Base-by-base conservation (phyloP, 2,329 filamentous ascomycete genomes). In the Ophiostoma perfectum region DNA sequence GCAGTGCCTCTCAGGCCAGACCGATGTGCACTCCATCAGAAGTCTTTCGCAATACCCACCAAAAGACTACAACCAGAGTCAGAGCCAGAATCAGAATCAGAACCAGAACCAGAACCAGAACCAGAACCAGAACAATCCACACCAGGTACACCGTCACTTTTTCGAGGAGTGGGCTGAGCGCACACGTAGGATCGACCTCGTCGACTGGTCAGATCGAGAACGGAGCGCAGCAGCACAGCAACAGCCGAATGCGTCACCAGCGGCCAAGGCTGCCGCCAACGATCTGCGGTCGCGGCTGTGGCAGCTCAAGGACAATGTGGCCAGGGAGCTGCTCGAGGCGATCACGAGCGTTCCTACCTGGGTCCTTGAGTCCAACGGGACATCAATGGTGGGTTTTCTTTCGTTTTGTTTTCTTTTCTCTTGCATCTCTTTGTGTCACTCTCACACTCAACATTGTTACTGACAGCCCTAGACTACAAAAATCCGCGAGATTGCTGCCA, bases 401-500 rank as follows among this genome's bases (percentile, higher is more conserved):
- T 49, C 1, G 5, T 71, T 72, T 52, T 58, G 12, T 41, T 39
- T 27, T 27, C 39, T 12, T 36, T 49, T 41, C 6, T 44, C 11
- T 44, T 44, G 11, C 42, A 44, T 44, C 42, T 44, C 42, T 27
- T 27, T 27, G 27, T 2, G 27, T 27, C 27, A 12, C 42, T 9
- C 42, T 12, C 42, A 45, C 14, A 12, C 8, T 12, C 6, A 11
- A 45, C 42, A 11, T 11, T 14, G 5, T 49, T n/a, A 49, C 45
- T 49, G 14, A 49, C 45, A n/a, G 42, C 42, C 5, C 5, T 16
- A 49, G 45, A 62, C 65, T 14, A 66, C 71, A 14, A 75, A 75
- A 66, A 73, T 75, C 44, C 72, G 73, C 14, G 72, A 75, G 63
- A 75, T 75, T 47, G 73, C 73, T 4, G 70, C 70, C 8, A 73